These are phyloP conservation scores for Sporisorium iseilematis-ciliati DNA, from an alignment of 1,284 basidiomycete genomes.

Conservation along the genomic window DNA sequence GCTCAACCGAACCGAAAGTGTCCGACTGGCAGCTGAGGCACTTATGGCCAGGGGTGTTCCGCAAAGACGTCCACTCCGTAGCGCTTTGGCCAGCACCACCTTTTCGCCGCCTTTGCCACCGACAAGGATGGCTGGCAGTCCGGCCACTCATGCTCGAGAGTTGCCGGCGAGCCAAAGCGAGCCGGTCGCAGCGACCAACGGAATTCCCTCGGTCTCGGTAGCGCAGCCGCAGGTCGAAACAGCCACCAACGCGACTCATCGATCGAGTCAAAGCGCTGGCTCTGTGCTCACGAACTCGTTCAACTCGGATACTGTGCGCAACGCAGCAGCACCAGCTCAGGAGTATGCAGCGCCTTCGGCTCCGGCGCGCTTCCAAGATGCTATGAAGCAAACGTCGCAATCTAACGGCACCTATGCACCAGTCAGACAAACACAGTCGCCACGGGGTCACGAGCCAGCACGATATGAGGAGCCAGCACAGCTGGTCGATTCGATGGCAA, in stretches of 20 bases:
- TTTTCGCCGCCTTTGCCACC: slow-evolving; percentile 42
- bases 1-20: slow-evolving; percentile 55
- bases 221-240: slow-evolving; percentile 2
- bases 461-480: slow-evolving; percentile 22
- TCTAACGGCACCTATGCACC: not conserved
- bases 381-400: slow-evolving; percentile 7
- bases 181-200: slow-evolving; percentile 20
- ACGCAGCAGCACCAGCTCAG: not conserved
- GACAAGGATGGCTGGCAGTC: slow-evolving; percentile 21
- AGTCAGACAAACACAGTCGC: not conserved
- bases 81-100: slow-evolving; percentile 41
- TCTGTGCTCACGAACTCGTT: slow-evolving; percentile 14
- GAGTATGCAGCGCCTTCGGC: slow-evolving; percentile 12
- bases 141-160: slow-evolving; percentile 12
- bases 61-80: slow-evolving; percentile 43
- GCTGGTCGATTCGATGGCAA: slow-evolving; percentile 30
- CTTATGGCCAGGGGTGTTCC: slow-evolving; percentile 60
- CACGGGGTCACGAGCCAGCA: slow-evolving; percentile 27
- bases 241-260: not conserved
- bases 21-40: slow-evolving; percentile 60
- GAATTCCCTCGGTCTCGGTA: not conserved
- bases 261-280: slow-evolving; percentile 37
- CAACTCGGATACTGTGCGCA: slow-evolving; percentile 6
- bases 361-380: slow-evolving; percentile 29
- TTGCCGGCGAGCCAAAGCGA: slow-evolving; percentile 45